phyloP scores from a whole-genome alignment of 805 yeast genomes.

The Wickerhamiella parazyma region DNA sequence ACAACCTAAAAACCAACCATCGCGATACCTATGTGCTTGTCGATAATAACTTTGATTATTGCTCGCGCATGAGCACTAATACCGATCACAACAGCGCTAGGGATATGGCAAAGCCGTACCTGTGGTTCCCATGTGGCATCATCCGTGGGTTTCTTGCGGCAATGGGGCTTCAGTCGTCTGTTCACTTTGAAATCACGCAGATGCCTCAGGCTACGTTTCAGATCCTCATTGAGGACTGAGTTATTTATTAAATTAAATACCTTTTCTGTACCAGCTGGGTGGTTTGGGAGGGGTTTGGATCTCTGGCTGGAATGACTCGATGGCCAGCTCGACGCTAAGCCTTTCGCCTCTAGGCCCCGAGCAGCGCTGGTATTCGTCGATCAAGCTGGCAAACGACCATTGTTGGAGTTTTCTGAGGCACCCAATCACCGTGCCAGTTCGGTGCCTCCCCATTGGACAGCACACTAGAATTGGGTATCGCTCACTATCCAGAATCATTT shows the following conservation, averaged over 20 bases:
- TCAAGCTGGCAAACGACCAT: slow-evolving; percentile 94
- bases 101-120: slow-evolving; percentile 31
- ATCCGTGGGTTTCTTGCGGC: slow-evolving; percentile 59
- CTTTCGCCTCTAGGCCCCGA: slow-evolving; percentile 90
- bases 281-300: slow-evolving; percentile 19
- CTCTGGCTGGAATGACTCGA: slow-evolving; percentile 51
- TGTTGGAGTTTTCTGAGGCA: slow-evolving; percentile 84
- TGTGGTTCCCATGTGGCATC: slow-evolving; percentile 66
- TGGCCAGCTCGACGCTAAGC: slow-evolving; percentile 76
- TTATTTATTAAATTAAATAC: background rate
- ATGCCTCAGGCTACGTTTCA: slow-evolving; percentile 62
- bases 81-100: slow-evolving; percentile 23
- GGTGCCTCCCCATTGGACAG: slow-evolving; percentile 97
- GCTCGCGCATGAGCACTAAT: slow-evolving; percentile 34
- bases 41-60: slow-evolving; percentile 48
- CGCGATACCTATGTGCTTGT: slow-evolving; percentile 69
- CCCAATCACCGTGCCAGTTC: slow-evolving; percentile 95
- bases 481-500: slow-evolving; percentile 54
- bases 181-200: slow-evolving; percentile 47
- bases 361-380: slow-evolving; percentile 88
- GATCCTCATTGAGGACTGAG: slow-evolving; percentile 29
- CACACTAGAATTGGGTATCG: slow-evolving; percentile 81
- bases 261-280: slow-evolving; percentile 6
- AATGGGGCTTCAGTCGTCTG: slow-evolving; percentile 53
- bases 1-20: slow-evolving; percentile 84